Conservation (phyloP, 2,329 filamentous ascomycete species). For the Dryadomyces quercus-mongolicae region DNA sequence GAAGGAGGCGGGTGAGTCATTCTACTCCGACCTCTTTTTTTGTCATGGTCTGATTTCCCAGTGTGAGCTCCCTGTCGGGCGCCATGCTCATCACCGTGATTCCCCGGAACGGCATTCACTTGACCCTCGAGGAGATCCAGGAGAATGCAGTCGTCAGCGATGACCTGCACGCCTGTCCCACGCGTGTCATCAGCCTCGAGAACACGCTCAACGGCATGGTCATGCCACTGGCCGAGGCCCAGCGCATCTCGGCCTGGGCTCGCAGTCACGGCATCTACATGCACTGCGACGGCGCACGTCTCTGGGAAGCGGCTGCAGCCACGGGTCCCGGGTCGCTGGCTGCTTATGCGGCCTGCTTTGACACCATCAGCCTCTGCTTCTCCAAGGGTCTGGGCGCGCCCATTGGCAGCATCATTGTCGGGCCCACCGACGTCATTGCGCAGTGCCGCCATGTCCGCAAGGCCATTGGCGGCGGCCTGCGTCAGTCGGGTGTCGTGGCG, state of each 20-base stretch:
- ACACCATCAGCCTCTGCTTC: conserved; percentile 47
- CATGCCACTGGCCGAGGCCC: conserved; percentile 61
- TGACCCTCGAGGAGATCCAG: conserved; percentile 67
- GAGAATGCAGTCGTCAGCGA: conserved; percentile 51
- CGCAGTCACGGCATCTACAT: conserved; percentile 31
- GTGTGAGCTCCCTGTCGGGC: conserved; percentile 58
- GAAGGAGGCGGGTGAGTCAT: conserved; percentile 45
- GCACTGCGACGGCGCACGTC: conserved; percentile 39
- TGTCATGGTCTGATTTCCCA: conserved; percentile 19
- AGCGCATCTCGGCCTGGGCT: conserved; percentile 59
- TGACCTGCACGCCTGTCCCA: conserved; percentile 69
- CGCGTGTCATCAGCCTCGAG: conserved; percentile 69
- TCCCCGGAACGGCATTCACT: conserved; percentile 58
- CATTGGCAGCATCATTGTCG: conserved; percentile 35
- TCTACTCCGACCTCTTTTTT: not conserved
- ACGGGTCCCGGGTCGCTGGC: conserved; percentile 27
- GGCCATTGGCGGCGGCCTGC: conserved; percentile 64
- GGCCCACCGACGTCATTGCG: conserved; percentile 41
- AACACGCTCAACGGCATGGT: conserved; percentile 75
- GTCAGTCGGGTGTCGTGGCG: conserved; percentile 65
- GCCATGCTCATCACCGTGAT: conserved; percentile 56
- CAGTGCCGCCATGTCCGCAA: conserved; percentile 68
- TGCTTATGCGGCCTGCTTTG: conserved; percentile 32
- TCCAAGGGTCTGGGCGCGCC: conserved; percentile 41
- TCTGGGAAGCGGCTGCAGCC: conserved; percentile 36